Percentiles rank a stretch among this genome's conserved stretches.
These are phyloP conservation scores for Huntiella omanensis DNA, from an alignment of 2,329 filamentous ascomycete genomes.

Conservation along the genomic window DNA sequence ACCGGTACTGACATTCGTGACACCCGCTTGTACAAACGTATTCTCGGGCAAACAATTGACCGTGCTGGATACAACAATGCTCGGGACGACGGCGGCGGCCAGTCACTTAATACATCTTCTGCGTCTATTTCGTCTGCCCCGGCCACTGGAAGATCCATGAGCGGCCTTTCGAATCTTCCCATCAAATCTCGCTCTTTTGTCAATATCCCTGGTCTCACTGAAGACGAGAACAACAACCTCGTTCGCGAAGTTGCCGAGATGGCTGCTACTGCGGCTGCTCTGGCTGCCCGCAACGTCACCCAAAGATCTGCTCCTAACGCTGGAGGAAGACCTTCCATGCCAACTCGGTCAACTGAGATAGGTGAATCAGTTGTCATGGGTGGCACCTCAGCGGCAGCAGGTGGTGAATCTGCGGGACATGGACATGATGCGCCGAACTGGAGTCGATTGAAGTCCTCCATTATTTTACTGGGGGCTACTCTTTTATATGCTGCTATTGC, in stretches of 20 bases:
- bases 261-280: slow-evolving; percentile 73
- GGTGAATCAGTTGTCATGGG: slow-evolving; percentile 12
- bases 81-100: slow-evolving; percentile 21
- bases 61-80: slow-evolving; percentile 52
- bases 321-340: slow-evolving; percentile 2
- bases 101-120: slow-evolving; percentile 20
- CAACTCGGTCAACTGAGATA: slow-evolving; percentile 12
- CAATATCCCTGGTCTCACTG: slow-evolving; percentile 51
- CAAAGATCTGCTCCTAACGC: background rate
- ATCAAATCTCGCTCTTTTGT: slow-evolving; percentile 25
- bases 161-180: slow-evolving; percentile 27
- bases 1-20: slow-evolving; percentile 58
- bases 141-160: slow-evolving; percentile 13
- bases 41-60: slow-evolving; percentile 74
- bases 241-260: slow-evolving; percentile 83
- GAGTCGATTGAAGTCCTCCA: slow-evolving; percentile 75
- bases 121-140: slow-evolving; percentile 21
- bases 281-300: slow-evolving; percentile 60
- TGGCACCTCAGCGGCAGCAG: slow-evolving; percentile 15
- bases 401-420: slow-evolving; percentile 22
- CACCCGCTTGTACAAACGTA: slow-evolving; percentile 78
- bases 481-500: slow-evolving; percentile 91
- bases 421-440: slow-evolving; percentile 98
- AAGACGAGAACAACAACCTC: slow-evolving; percentile 63
- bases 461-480: slow-evolving; percentile 78